Conservation (phyloP, 1,139 yeast species). For the Blastobotrys buckinghamii region DNA sequence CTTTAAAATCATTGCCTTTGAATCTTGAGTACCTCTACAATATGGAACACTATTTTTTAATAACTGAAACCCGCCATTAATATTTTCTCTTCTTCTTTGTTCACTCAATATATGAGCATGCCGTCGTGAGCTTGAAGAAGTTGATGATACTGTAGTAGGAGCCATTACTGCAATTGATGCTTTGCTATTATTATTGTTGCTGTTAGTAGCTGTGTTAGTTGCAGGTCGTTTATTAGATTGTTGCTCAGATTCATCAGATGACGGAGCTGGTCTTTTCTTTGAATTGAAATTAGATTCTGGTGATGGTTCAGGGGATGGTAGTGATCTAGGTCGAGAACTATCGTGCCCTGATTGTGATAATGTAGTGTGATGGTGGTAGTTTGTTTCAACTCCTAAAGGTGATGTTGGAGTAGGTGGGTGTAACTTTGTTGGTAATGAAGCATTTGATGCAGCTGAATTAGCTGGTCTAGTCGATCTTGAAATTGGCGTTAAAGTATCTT, state of each 20-base stretch:
- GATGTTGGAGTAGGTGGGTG: conserved; percentile 16
- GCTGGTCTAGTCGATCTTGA: background rate
- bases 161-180: conserved; percentile 21
- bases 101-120: conserved; percentile 41
- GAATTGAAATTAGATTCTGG: conserved; percentile 12
- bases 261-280: background rate
- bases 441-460: background rate
- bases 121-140: conserved; percentile 27
- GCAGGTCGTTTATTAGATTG: background rate
- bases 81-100: conserved; percentile 41
- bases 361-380: background rate
- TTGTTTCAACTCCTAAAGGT: conserved; percentile 6
- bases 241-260: background rate
- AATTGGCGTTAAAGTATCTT: background rate
- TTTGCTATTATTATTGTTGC: background rate
- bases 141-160: conserved; percentile 30
- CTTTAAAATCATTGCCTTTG: conserved; percentile 39
- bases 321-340: conserved; percentile 11
- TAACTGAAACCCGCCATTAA: conserved; percentile 41
- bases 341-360: background rate
- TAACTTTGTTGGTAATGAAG: conserved; percentile 9
- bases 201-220: background rate
- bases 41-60: conserved; percentile 38
- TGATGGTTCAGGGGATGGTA: conserved; percentile 22
- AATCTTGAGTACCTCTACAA: conserved; percentile 39